Base-by-base conservation (phyloP, 148 eudicot genomes). In the Mesembryanthemum crystallinum region DNA sequence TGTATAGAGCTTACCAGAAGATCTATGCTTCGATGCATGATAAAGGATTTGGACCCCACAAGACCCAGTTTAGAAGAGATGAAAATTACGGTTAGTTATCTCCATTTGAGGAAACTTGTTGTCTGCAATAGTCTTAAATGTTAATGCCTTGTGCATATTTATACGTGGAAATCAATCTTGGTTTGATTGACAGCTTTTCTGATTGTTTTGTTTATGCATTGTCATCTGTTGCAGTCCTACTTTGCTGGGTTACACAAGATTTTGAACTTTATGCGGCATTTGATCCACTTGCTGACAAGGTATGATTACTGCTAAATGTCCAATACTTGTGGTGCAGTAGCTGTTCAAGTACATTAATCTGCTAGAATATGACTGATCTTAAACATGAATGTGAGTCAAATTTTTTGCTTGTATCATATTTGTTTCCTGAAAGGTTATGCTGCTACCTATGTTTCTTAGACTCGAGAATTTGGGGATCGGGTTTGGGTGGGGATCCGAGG, bases 231-330 rank as follows among this genome's bases (percentile, higher is more conserved):
- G 84, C 96, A 95, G 98, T 92, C 80, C 75, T 95, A 67, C 96
- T 95, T 49, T 92, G 98, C 86, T 95, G 98, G 98, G 92, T 92
- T 70, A 95, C 98, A n/a, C 92, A 67, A 76, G 96, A 95, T 78
- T 95, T 95, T 78, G 98, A 95, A 83, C 94, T 95, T 9, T 95
- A 95, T 87, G 97, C 97, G 52, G 97, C 96, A 64, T 95, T 92
- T 86, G 98, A 95, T 81, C 97, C 97, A 59, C 90, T 95, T 39
- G 98, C 98, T 63, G 97, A 95, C 89, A 92, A 95, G 96, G 98
- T 94, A 84, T 71, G 57, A 13, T 64, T 24, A 47, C 69, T 59
- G 35, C 33, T 49, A 29, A 23, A 28, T 15, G 39, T 20, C 37
- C 71, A 37, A 52, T 17, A 23, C 7, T 10, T 57, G 60, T 64